A percentile compares a stretch with the other conserved stretches of the same genome.
These are phyloP conservation scores for Phaffomyces opuntiae DNA, from an alignment of 805 yeast species.

Conservation along the genomic window DNA sequence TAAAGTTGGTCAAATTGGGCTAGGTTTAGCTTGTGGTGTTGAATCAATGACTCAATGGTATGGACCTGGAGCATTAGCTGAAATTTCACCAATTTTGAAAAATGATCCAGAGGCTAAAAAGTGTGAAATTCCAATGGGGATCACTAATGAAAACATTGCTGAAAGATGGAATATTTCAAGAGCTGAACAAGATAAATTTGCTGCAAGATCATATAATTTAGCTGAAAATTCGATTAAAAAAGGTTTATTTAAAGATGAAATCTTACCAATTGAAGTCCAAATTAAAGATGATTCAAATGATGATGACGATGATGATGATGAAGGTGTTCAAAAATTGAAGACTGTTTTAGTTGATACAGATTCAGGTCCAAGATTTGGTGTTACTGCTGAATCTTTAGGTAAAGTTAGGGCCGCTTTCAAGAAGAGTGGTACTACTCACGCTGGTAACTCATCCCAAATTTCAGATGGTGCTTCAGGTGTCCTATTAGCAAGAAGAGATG, in stretches of 20 bases:
- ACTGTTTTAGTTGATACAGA: slow-evolving; percentile 50
- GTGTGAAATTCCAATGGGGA: slow-evolving; percentile 94
- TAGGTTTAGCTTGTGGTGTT: slow-evolving; percentile 89
- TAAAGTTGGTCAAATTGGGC: slow-evolving; percentile 76
- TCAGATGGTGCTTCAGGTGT: slow-evolving; percentile 96
- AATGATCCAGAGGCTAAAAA: slow-evolving; percentile 46
- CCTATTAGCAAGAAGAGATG: slow-evolving; percentile 73
- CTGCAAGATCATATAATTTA: slow-evolving; percentile 79
- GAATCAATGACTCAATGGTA: slow-evolving; percentile 91
- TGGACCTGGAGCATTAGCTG: slow-evolving; percentile 71
- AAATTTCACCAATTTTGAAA: slow-evolving; percentile 44
- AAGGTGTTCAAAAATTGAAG: slow-evolving; percentile 10
- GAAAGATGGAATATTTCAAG: slow-evolving; percentile 57
- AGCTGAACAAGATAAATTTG: slow-evolving; percentile 76
- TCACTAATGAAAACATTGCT: slow-evolving; percentile 89
- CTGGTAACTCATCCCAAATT: slow-evolving; percentile 95
- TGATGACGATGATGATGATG: slow-evolving; percentile 21
- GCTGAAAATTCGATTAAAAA: slow-evolving; percentile 66
- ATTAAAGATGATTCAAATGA: slow-evolving; percentile 51
- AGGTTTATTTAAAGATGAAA: slow-evolving; percentile 84
- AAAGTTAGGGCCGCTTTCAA: slow-evolving; percentile 85
- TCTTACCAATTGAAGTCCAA: slow-evolving; percentile 69
- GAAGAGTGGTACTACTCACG: slow-evolving; percentile 76
- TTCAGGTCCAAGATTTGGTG: slow-evolving; percentile 88
- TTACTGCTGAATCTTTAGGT: slow-evolving; percentile 66